Evolutionary conservation across 768 basidiomycete genomes (phyloP).

Genomic region (Leccinum subgranulosum): DNA sequence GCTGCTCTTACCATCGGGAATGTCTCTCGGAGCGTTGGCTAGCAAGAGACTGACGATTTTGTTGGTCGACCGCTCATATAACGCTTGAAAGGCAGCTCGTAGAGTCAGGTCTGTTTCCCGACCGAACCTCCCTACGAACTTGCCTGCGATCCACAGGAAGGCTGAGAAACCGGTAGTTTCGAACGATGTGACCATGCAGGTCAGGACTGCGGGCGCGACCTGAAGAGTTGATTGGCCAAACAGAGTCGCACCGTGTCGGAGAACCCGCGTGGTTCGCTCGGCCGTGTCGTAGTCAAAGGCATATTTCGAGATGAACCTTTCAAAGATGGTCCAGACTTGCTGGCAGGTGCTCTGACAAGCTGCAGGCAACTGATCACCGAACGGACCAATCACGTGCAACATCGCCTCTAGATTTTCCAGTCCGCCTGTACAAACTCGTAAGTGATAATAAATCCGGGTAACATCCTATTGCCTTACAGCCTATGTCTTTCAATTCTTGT

Average conservation of each 20-base stretch:
- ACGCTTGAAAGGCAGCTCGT: conserved; percentile 51
- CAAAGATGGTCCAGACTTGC: conserved; percentile 83
- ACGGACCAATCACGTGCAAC: conserved; percentile 76
- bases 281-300: conserved; percentile 72
- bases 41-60: conserved; percentile 69
- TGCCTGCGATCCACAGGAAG: conserved; percentile 93
- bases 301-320: conserved; percentile 74
- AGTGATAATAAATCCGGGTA: conserved; percentile 1
- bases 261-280: conserved; percentile 79
- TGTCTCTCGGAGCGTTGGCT: conserved; percentile 61
- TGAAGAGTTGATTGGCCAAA: conserved; percentile 67
- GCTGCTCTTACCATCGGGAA: conserved; percentile 83
- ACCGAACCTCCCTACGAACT: conserved; percentile 76
- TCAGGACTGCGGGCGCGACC: conserved; percentile 67
- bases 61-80: conserved; percentile 75
- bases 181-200: conserved; percentile 75
- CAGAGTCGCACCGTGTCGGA: conserved; percentile 80
- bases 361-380: conserved; percentile 78
- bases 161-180: conserved; percentile 78
- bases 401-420: conserved; percentile 94
- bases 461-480: conserved; percentile 49
- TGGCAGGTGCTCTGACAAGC: conserved; percentile 74
- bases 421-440: conserved; percentile 49
- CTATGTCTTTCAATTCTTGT: conserved; percentile 64
- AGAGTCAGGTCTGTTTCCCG: conserved; percentile 56